These are phyloP conservation scores for Xylaria sp. DNA, from an alignment of 2,329 filamentous ascomycete species.

Conservation along the genomic window DNA sequence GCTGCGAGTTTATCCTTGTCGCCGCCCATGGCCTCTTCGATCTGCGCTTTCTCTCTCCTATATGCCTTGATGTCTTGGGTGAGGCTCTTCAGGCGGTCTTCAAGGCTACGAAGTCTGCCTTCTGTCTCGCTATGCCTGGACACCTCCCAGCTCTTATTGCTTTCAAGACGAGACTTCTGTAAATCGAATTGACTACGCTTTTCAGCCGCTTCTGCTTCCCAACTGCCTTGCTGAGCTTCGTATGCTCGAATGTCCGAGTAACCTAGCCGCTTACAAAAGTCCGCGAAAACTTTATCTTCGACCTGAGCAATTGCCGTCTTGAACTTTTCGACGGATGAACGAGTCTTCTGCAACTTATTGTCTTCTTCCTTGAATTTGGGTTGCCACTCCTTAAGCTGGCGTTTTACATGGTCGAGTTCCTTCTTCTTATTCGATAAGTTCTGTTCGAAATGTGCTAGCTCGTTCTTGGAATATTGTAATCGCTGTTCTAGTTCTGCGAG, in stretches of 20 bases:
- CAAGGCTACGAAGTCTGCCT: constrained; percentile 73
- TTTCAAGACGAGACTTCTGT: constrained; percentile 80
- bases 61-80: constrained; percentile 76
- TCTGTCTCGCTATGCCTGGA: constrained; percentile 66
- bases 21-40: constrained; percentile 77
- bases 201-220: constrained; percentile 89
- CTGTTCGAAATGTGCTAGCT: constrained; percentile 80
- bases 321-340: constrained; percentile 62
- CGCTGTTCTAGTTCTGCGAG: constrained; percentile 82
- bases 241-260: constrained; percentile 93
- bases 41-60: constrained; percentile 75
- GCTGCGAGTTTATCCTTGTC: constrained; percentile 81
- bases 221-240: constrained; percentile 88
- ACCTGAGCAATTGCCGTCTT: constrained; percentile 76
- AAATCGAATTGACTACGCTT: constrained; percentile 87
- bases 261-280: constrained; percentile 86
- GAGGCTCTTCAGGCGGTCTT: constrained; percentile 73
- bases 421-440: constrained; percentile 87
- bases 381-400: constrained; percentile 77
- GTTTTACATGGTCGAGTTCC: constrained; percentile 77
- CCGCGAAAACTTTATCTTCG: constrained; percentile 86
- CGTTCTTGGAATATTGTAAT: constrained; percentile 75
- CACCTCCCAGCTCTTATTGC: constrained; percentile 66
- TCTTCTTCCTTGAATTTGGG: constrained; percentile 82
- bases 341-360: constrained; percentile 70